phyloP scores from a whole-genome alignment of 371 early-diverging fungal genomes.

The Mucor irregularis region DNA sequence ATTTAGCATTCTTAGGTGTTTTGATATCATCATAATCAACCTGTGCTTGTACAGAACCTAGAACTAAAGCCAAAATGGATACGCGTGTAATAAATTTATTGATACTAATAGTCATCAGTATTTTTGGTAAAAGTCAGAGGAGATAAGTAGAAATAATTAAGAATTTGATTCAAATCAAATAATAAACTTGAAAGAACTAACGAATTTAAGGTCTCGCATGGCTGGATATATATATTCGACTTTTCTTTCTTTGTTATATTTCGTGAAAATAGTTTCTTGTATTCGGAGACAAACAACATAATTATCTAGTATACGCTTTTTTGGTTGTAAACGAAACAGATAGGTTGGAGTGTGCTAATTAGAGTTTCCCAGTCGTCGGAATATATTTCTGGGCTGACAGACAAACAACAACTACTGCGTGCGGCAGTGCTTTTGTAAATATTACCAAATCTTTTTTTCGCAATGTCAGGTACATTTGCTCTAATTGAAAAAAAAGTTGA shows the following conservation, averaged over 20 bases:
- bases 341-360: too few species aligned
- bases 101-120: neutral
- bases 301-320: too few species aligned
- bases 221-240: neutral
- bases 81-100: neutral
- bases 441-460: too few species aligned
- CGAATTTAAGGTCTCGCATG: too few species aligned
- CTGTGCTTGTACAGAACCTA: neutral
- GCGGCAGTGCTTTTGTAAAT: too few species aligned
- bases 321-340: too few species aligned
- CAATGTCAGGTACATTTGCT: constrained; percentile 38
- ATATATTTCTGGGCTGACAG: too few species aligned
- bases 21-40: neutral
- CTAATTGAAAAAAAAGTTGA: constrained; percentile 24
- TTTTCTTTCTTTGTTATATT: neutral
- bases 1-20: constrained; percentile 16
- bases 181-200: too few species aligned
- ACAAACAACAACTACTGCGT: too few species aligned
- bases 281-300: neutral
- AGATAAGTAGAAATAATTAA: neutral
- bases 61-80: neutral
- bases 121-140: neutral
- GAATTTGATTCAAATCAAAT: too few species aligned
- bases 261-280: neutral
- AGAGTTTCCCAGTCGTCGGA: too few species aligned